These are phyloP conservation scores for Cyclotella sp. DNA, from an alignment of 108 stramenopile genomes.

Conservation along the genomic window DNA sequence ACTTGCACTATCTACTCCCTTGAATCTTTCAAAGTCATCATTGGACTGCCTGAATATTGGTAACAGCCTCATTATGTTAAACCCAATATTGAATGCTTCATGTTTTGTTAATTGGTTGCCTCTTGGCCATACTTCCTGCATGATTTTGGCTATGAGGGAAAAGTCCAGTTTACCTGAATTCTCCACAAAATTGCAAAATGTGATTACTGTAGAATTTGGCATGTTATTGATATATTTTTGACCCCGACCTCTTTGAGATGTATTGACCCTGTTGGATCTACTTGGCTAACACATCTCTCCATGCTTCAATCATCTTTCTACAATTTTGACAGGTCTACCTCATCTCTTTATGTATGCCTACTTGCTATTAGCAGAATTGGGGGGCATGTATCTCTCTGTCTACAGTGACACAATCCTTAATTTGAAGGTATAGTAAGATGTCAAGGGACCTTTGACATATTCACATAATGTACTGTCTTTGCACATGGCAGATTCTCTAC, in stretches of 20 bases:
- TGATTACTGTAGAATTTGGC: not conserved
- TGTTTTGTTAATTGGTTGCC: slow-evolving; percentile 5
- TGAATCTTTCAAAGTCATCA: slow-evolving; percentile 23
- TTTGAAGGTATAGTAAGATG: too few species aligned
- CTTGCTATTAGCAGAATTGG: too few species aligned
- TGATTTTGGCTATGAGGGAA: not conserved
- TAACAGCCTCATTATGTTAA: slow-evolving; percentile 11
- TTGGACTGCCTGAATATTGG: not conserved
- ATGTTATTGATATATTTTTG: slow-evolving; percentile 15
- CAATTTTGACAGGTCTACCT: slow-evolving; percentile 1
- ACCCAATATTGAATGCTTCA: slow-evolving; percentile 19
- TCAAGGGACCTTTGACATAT: too few species aligned
- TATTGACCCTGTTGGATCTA: not conserved
- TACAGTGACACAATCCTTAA: too few species aligned
- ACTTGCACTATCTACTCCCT: slow-evolving; percentile 4
- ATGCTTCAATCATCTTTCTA: slow-evolving; percentile 9
- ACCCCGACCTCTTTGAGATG: slow-evolving; percentile 7
- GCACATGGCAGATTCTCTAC: too few species aligned
- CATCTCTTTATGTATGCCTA: slow-evolving; percentile 10
- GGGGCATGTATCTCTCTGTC: too few species aligned
- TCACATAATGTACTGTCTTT: too few species aligned
- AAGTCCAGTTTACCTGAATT: slow-evolving; percentile 2
- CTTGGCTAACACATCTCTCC: slow-evolving; percentile 20
- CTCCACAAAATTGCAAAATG: slow-evolving; percentile 13
- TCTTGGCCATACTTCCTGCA: slow-evolving; percentile 3